Conservation (phyloP, 768 basidiomycete species). For the Termitomyces sp. region DNA sequence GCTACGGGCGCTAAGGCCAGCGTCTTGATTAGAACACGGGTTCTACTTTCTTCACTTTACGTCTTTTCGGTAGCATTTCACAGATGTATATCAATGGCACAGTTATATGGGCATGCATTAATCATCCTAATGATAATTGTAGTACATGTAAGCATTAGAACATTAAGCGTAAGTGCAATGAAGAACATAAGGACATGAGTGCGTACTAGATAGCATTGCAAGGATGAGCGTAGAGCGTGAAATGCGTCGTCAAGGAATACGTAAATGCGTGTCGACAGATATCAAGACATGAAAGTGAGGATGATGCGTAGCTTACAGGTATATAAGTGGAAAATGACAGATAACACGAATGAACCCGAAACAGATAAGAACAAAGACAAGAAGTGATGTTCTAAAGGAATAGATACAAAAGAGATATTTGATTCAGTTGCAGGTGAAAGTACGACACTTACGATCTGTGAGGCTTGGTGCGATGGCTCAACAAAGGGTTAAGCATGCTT, state of each 20-base stretch:
- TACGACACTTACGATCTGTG: neutral
- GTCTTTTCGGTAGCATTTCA: constrained; percentile 5
- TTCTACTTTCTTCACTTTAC: neutral
- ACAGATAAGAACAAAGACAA: neutral
- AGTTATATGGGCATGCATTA: constrained; percentile 10
- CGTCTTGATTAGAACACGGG: constrained; percentile 37
- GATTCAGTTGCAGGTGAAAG: neutral
- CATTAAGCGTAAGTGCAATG: constrained; percentile 9
- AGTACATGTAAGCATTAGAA: constrained; percentile 15
- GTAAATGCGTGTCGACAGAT: constrained; percentile 4
- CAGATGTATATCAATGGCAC: constrained; percentile 3
- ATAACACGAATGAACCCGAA: constrained; percentile 3
- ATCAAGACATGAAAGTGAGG: neutral
- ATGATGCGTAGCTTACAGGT: constrained; percentile 13
- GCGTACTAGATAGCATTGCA: constrained; percentile 12
- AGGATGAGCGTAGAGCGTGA: constrained; percentile 1
- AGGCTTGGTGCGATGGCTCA: neutral
- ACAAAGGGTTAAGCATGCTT: constrained; percentile 33
- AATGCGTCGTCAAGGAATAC: neutral
- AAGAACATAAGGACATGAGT: constrained; percentile 9
- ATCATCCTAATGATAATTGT: constrained; percentile 12
- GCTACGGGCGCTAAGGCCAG: constrained; percentile 82
- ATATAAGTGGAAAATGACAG: constrained; percentile 4
- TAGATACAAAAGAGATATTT: neutral
- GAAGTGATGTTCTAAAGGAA: neutral